Percentiles rank a stretch among this genome's conserved stretches.
Evolutionary conservation across 1,139 yeast genomes (phyloP).

Genomic region (Protomyces lactucae-debilis): DNA sequence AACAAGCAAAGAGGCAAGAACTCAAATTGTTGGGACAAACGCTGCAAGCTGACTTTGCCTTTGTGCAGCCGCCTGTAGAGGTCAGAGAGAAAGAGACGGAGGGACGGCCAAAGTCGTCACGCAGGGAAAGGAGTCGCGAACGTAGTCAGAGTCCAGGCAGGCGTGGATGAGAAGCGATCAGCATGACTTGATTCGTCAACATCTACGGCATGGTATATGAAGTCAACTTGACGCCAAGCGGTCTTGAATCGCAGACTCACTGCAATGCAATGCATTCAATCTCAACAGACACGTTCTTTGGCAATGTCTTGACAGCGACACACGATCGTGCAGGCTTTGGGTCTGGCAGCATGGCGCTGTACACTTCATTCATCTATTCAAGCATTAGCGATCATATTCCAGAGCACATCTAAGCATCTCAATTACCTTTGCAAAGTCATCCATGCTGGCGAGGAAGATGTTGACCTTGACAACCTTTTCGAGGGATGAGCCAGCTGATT

Average conservation of each 20-base stretch:
- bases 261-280: conserved; percentile 36
- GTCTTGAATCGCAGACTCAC: conserved; percentile 7
- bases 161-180: not conserved
- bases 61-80: conserved; percentile 37
- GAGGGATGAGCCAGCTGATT: conserved; percentile 70
- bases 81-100: conserved; percentile 14
- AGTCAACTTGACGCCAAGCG: not conserved
- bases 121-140: conserved; percentile 24
- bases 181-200: not conserved
- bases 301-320: conserved; percentile 36
- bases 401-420: no score
- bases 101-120: not conserved
- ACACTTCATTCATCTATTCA: conserved; percentile 57
- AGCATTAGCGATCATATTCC: conserved; percentile 42
- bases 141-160: conserved; percentile 31
- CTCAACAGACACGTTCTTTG: conserved; percentile 35
- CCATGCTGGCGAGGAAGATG: conserved; percentile 75
- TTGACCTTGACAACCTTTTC: conserved; percentile 72
- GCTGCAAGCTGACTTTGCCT: conserved; percentile 43
- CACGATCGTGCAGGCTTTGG: conserved; percentile 51
- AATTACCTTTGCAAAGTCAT: conserved; percentile 46
- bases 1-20: conserved; percentile 36
- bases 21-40: conserved; percentile 40
- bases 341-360: conserved; percentile 46
- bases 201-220: not conserved